Base-by-base conservation (phyloP, 169 alveolate species). In the Babesia bovis region DNA sequence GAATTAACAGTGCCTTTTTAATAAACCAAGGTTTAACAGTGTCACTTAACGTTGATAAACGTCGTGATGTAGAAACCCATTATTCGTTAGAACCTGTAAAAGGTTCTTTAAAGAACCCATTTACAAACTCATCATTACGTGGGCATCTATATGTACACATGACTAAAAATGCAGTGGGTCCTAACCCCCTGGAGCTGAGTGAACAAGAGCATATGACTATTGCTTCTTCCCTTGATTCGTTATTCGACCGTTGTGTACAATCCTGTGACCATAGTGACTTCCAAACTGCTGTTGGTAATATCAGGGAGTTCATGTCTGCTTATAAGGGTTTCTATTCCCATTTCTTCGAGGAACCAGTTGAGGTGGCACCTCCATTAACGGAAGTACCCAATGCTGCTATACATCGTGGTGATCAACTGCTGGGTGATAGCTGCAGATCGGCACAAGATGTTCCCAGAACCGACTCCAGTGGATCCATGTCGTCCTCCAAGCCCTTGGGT, bases 341-440 rank as follows among this genome's bases (percentile, higher is more conserved):
- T 15, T 63, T 63, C 21, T 63, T 63, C 33, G 51, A 63, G 73
- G 50, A 45, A 15, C 73, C 63, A 25, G 73, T 49, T 2, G 73
- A 63, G 61, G 58, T 45, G 15, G 23, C 59, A 0, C 53, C 23
- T 1, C 7, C 40, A 1, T 33, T 25, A 21, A n/a, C 17, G 57
- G 71, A 40, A 12, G 58, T 1, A 32, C 23, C 69, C n/a, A 9
- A 28, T 10, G 33, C 25, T 15, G 42, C 13, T 13, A 13, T 28
- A n/a, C 55, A 1, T 23, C n/a, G 33, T 5, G 45, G 45, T 7
- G 33, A 50, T 2, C 7, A n/a, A 3, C 53, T 44, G 9, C 42
- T 28, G 3, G 3, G 12, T 32, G 28, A 47, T 28, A 30, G 17
- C 41, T 7, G 7, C 13, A 53, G 55, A 1, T 28, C 36, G 25